Conservation (phyloP, 176 grass and related monocot species). For the Poa annua region DNA sequence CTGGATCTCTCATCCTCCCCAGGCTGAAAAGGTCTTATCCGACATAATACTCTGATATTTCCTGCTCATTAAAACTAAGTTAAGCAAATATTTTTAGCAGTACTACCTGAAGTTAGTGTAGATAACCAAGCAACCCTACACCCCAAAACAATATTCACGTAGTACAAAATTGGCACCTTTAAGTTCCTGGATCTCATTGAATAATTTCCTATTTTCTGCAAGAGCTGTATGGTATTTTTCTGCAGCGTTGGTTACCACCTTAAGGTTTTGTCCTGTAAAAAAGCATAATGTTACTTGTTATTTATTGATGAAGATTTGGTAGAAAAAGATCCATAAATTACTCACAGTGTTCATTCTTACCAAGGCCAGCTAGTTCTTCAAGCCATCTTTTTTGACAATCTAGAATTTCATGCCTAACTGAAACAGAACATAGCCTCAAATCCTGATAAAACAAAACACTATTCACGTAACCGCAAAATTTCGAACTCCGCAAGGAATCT, state of each 20-base stretch:
- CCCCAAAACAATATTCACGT: neutral
- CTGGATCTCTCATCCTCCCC: slow-evolving; percentile 58
- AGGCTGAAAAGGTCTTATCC: slow-evolving; percentile 84
- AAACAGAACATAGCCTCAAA: slow-evolving; percentile 69
- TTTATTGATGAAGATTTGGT: slow-evolving; percentile 26
- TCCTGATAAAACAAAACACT: slow-evolving; percentile 59
- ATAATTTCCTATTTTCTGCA: slow-evolving; percentile 81
- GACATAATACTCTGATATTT: slow-evolving; percentile 94
- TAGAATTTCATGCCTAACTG: slow-evolving; percentile 55
- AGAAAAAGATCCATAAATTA: slow-evolving; percentile 29
- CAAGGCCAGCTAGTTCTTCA: slow-evolving; percentile 64
- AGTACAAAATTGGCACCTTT: slow-evolving; percentile 68
- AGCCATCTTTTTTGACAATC: slow-evolving; percentile 61
- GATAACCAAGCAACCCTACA: neutral
- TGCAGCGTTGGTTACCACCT: slow-evolving; percentile 58
- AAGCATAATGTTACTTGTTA: slow-evolving; percentile 35
- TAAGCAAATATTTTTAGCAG: slow-evolving; percentile 34
- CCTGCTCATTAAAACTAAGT: slow-evolving; percentile 55
- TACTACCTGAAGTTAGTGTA: slow-evolving; percentile 24
- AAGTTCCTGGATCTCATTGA: slow-evolving; percentile 92
- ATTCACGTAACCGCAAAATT: slow-evolving; percentile 36
- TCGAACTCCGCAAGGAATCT: neutral
- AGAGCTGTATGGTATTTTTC: slow-evolving; percentile 75
- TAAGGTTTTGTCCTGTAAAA: slow-evolving; percentile 52
- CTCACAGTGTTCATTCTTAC: slow-evolving; percentile 38